These are phyloP conservation scores for Candida hispaniensis DNA, from an alignment of 805 yeast species.

Conservation along the genomic window DNA sequence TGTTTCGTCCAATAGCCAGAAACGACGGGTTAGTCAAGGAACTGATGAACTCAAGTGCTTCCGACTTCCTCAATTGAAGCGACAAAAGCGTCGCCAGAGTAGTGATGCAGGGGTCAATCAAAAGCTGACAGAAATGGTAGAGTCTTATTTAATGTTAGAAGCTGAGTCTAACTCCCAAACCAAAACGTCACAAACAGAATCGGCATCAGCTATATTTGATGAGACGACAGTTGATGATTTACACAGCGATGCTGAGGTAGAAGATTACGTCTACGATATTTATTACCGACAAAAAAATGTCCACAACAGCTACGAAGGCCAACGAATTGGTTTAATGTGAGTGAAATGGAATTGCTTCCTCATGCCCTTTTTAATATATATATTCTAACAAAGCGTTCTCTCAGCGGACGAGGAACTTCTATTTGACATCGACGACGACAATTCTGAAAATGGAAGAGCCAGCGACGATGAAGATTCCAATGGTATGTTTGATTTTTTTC, in stretches of 20 bases:
- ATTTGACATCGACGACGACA: conserved; percentile 34
- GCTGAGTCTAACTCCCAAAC: no score
- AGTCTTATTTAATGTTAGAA: conserved; percentile 42
- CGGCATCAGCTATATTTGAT: conserved; percentile 10
- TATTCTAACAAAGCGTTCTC: conserved; percentile 18
- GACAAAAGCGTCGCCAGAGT: conserved; percentile 18
- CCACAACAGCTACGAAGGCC: conserved; percentile 33
- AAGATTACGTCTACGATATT: conserved; percentile 89
- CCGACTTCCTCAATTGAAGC: conserved; percentile 15
- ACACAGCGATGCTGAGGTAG: conserved; percentile 26
- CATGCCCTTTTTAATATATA: conserved; percentile 21
- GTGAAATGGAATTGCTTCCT: conserved; percentile 20
- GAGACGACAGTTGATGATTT: conserved; percentile 2
- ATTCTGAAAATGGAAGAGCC: conserved; percentile 21
- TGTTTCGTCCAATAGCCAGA: background rate
- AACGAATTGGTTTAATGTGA: conserved; percentile 47
- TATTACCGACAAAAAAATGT: conserved; percentile 53
- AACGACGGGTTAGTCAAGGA: conserved; percentile 4
- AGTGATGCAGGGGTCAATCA: conserved; percentile 36
- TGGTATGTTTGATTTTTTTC: conserved; percentile 17
- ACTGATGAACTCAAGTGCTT: conserved; percentile 4
- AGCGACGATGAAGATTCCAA: conserved; percentile 34
- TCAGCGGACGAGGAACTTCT: conserved; percentile 24
- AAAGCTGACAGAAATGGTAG: conserved; percentile 66
- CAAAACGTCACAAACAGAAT: no score